These are phyloP conservation scores for Ambrosia trifida DNA, from an alignment of 129 eudicot species.

Conservation along the genomic window DNA sequence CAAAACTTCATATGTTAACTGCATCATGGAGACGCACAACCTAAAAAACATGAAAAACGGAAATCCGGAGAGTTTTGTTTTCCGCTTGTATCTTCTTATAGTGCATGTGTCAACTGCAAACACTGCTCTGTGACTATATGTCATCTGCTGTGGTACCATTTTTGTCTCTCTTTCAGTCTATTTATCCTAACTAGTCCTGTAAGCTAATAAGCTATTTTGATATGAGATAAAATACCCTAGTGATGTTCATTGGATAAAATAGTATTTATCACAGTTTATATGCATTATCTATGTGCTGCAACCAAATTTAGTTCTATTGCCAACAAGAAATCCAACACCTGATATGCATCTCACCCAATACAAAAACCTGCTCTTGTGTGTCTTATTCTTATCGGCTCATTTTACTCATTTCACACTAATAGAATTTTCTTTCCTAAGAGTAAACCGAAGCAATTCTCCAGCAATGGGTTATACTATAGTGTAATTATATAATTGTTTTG, in stretches of 20 bases:
- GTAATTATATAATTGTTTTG: neutral
- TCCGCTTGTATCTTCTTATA: neutral
- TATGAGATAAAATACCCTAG: neutral
- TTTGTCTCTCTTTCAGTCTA: neutral
- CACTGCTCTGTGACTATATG: neutral
- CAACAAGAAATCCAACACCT: constrained; percentile 4
- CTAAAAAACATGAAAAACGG: neutral
- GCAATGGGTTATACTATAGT: neutral
- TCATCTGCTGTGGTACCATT: neutral
- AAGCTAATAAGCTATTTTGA: neutral
- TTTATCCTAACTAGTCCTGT: too few relatives aligned
- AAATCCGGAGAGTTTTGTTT: neutral
- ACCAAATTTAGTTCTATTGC: neutral
- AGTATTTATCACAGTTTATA: neutral
- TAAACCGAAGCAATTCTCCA: neutral
- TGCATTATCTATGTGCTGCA: neutral
- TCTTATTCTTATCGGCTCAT: neutral
- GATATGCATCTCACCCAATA: constrained; percentile 4
- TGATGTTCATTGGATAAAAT: neutral
- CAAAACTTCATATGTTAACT: neutral
- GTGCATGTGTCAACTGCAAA: neutral
- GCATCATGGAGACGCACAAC: neutral
- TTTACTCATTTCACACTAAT: neutral
- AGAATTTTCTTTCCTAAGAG: neutral
- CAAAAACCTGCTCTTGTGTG: neutral